Evolutionary conservation across 208 protist genomes (phyloP), one percentile per base, ranked within the genome.

Genomic region (Crithidia acanthocephali): DNA sequence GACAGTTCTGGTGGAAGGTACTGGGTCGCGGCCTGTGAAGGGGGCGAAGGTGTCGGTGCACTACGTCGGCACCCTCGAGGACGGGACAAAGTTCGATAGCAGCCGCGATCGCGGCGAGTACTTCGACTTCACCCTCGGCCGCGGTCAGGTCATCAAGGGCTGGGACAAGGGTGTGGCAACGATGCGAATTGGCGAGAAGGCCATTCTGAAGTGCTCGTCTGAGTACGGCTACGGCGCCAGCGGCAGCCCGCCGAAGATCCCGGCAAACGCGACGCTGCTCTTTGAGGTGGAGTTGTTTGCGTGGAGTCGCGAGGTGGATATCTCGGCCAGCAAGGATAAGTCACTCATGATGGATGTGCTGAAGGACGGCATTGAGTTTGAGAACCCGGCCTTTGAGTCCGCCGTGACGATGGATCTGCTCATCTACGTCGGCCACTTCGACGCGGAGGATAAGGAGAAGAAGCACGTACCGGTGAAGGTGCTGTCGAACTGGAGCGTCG

Each of bases 211-310:
- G 52, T 92, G 86, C 72, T 77, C 74, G 6, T 74, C 91, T 0
- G 88, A 92, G 28, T 97, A 95, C 80, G 93, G 78, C 44, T 97
- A 97, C 74, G 95, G 95, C 4, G 88, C 79, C 15, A 50, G 62
- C 32, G 93, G 90, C 40, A 87, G 81, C 74, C 87, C 89, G 8
- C 89, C 88, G n/a, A 95, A 78, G 50, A 97, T 97, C 45, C 95
- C 93, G 10, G 67, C 80, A 9, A 93, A 90, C 69, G 86, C 95
- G 9, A 98, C 93, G 42, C 81, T 97, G 45, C 71, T 95, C 16
- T 98, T 98, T 71, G 93, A 98, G 65, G 88, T 98, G 63, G 91
- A 97, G 72, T 78, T 98, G 33, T 85, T 97, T 50, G 68, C 73
- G 47, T 97, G 91, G 90, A 92, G 84, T 28, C 66, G 79, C 40